Evolutionary conservation across 2,329 filamentous ascomycete genomes (phyloP), one percentile per base, ranked within the genome.

Genomic region (Colletotrichum spaethianum): DNA sequence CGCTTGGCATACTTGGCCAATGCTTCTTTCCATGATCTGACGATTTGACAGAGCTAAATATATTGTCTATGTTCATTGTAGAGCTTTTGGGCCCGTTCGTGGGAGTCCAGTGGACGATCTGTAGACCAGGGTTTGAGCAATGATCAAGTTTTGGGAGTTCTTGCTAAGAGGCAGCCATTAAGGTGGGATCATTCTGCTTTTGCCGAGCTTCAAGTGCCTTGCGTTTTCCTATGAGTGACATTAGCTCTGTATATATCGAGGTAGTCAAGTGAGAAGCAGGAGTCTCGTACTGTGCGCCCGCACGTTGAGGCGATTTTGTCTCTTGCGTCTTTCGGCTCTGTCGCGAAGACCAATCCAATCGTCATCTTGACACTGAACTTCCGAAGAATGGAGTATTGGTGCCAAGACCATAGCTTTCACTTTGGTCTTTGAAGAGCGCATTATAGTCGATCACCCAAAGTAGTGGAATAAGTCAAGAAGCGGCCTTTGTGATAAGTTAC

Each of bases 241-340:
- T 65, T 1, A 55, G 50, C 4, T 14, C 2, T 9, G 16, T 8
- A 2, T 52, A 7, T 3, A 31, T 60, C 7, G 11, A 8, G 14
- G 18, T 5, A 28, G 3, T 14, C 14, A 14, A 61, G 26, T 20
- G 14, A 23, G 2, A 16, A 8, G 1, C 12, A 20, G 1, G 16
- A 40, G 31, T 31, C 38, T 74, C 79, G 61, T 78, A 82, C 81
- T 77, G 74, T 80, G 78, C 3, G 80, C 79, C 70, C 81, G 76
- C 44, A 81, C 79, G 70, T 82, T 78, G n/a, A 83, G 73, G 50
- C 80, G 77, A 40, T 79, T 82, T 70, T 83, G 80, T 67, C 76
- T 75, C 68, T 77, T 80, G 68, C 79, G 79, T 56, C 81, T 75
- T 68, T 80, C 76, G 12, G 75, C 76, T 46, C 76, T 69, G 68